These are phyloP conservation scores for Coniochaeta sp. DNA, from an alignment of 2,329 filamentous ascomycete species.

Conservation along the genomic window DNA sequence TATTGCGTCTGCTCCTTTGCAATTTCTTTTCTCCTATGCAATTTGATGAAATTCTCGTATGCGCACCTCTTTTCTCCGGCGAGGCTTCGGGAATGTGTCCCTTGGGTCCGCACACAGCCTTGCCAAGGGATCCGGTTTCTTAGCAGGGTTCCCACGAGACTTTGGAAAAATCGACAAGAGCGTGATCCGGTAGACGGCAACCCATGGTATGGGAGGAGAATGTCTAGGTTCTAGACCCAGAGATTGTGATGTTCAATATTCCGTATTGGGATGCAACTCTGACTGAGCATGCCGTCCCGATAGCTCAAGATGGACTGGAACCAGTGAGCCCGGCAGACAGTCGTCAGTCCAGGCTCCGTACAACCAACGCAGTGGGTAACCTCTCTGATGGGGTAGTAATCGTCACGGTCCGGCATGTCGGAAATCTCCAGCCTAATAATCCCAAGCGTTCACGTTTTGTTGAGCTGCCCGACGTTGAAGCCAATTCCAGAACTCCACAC, in stretches of 20 bases:
- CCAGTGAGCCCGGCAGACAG: neutral
- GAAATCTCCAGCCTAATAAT: conserved; percentile 5
- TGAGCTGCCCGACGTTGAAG: neutral
- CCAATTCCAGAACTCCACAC: neutral
- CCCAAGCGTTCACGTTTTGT: neutral
- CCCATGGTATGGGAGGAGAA: neutral
- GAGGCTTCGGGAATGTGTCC: neutral
- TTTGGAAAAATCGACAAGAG: neutral
- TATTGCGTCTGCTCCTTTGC: conserved; percentile 10
- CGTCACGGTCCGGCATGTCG: conserved; percentile 2
- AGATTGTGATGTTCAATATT: neutral
- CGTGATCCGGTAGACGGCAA: neutral
- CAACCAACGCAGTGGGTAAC: no score
- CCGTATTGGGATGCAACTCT: neutral
- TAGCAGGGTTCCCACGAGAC: neutral
- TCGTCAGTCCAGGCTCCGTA: neutral
- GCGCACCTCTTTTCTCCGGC: neutral
- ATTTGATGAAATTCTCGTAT: conserved; percentile 12
- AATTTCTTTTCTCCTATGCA: conserved; percentile 10
- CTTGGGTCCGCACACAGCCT: neutral
- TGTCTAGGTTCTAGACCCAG: no score
- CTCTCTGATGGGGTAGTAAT: neutral
- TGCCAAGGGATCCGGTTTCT: neutral
- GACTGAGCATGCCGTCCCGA: neutral
- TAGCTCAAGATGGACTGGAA: neutral